These are phyloP conservation scores for Picochlorum sp. DNA, from an alignment of 139 green algal genomes.

Conservation along the genomic window DNA sequence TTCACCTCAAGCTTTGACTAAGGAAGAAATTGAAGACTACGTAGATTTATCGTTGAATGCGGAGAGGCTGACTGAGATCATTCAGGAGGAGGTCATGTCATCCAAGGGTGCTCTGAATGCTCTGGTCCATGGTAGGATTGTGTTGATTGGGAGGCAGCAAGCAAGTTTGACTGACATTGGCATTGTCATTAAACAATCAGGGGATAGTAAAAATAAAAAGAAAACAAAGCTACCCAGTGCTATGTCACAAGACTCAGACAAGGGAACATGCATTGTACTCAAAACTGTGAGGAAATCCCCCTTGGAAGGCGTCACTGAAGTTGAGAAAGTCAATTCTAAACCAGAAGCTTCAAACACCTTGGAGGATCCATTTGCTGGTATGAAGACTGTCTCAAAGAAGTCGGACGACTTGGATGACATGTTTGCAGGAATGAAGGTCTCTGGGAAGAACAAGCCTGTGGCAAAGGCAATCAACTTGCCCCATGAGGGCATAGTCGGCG, in stretches of 20 bases:
- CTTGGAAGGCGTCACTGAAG: background rate
- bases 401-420: slow-evolving; percentile 11
- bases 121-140: slow-evolving; percentile 43
- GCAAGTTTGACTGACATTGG: slow-evolving; percentile 54
- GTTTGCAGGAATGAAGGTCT: slow-evolving; percentile 13
- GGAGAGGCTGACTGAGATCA: slow-evolving; percentile 29
- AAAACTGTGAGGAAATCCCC: slow-evolving; percentile 27
- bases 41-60: slow-evolving; percentile 27
- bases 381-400: background rate
- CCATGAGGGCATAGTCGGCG: slow-evolving; percentile 43
- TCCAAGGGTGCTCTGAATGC: slow-evolving; percentile 39
- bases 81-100: slow-evolving; percentile 45
- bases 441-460: background rate
- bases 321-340: background rate
- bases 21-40: slow-evolving; percentile 45
- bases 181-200: slow-evolving; percentile 29
- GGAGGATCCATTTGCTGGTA: background rate
- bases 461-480: slow-evolving; percentile 39
- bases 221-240: background rate
- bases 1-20: slow-evolving; percentile 34
- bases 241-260: background rate
- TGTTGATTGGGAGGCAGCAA: slow-evolving; percentile 41
- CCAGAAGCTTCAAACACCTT: background rate
- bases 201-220: background rate
- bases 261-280: slow-evolving; percentile 14